These are phyloP conservation scores for Melampsora allii-populina DNA, from an alignment of 1,284 basidiomycete species.

Conservation along the genomic window DNA sequence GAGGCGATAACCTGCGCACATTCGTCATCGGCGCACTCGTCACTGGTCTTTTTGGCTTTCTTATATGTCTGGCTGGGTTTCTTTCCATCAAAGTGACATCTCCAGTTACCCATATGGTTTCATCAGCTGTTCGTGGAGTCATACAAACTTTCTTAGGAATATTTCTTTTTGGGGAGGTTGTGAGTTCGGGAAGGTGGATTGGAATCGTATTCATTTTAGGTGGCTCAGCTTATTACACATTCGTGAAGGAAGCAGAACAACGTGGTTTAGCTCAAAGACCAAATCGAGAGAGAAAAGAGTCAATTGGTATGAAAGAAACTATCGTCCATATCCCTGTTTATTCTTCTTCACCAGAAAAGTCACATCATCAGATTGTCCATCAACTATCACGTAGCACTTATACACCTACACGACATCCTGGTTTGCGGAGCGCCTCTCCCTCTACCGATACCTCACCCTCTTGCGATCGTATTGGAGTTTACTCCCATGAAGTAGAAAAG, in stretches of 20 bases:
- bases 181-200: slow-evolving; percentile 68
- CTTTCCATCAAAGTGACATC: slow-evolving; percentile 69
- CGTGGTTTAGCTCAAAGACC: slow-evolving; percentile 10
- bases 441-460: too few species aligned
- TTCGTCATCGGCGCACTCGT: slow-evolving; percentile 65
- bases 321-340: too few species aligned
- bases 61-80: slow-evolving; percentile 66
- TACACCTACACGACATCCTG: too few species aligned
- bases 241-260: slow-evolving; percentile 49
- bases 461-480: too few species aligned
- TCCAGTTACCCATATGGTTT: slow-evolving; percentile 72
- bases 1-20: slow-evolving; percentile 48
- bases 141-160: slow-evolving; percentile 71
- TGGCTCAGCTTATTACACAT: slow-evolving; percentile 51
- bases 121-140: slow-evolving; percentile 70
- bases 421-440: too few species aligned
- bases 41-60: slow-evolving; percentile 68
- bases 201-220: slow-evolving; percentile 73
- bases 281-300: slow-evolving; percentile 9
- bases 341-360: too few species aligned
- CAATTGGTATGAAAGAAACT: too few species aligned
- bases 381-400: too few species aligned
- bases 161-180: slow-evolving; percentile 70
- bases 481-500: too few species aligned
- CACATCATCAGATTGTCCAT: too few species aligned